Percentiles rank a stretch among this genome's conserved stretches.
These are phyloP conservation scores for Fusarium napiforme DNA, from an alignment of 2,329 filamentous ascomycete species.

Conservation along the genomic window DNA sequence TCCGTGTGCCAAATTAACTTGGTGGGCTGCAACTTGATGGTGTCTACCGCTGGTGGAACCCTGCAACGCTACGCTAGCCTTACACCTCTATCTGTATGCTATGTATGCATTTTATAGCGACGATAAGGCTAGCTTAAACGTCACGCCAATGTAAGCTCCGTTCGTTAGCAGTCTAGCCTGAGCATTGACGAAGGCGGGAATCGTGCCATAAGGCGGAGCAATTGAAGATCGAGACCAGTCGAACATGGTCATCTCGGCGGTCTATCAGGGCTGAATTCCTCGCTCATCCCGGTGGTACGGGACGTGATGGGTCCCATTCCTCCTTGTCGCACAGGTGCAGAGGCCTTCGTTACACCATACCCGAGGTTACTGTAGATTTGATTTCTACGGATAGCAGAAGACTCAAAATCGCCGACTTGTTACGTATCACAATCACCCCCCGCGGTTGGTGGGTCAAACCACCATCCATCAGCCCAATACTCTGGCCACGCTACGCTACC, in stretches of 20 bases:
- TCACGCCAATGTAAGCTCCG: slow-evolving; percentile 40
- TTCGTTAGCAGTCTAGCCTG: slow-evolving; percentile 36
- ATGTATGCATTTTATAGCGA: not conserved
- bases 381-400: slow-evolving; percentile 5
- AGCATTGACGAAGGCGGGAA: slow-evolving; percentile 38
- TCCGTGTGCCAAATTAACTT: slow-evolving; percentile 43
- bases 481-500: not conserved
- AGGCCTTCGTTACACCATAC: slow-evolving; percentile 23
- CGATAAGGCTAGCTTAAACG: slow-evolving; percentile 44
- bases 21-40: slow-evolving; percentile 32
- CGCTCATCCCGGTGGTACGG: slow-evolving; percentile 43
- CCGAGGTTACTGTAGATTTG: slow-evolving; percentile 33
- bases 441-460: not conserved
- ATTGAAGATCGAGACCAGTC: slow-evolving; percentile 44
- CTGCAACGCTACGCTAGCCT: slow-evolving; percentile 23
- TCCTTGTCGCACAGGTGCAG: slow-evolving; percentile 31
- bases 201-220: slow-evolving; percentile 45
- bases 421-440: slow-evolving; percentile 11
- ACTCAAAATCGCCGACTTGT: slow-evolving; percentile 21
- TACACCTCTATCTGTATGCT: not conserved
- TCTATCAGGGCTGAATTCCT: slow-evolving; percentile 31
- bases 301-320: slow-evolving; percentile 40
- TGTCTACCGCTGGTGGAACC: slow-evolving; percentile 30
- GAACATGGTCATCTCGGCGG: slow-evolving; percentile 30
- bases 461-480: not conserved